Evolutionary conservation across 2,329 filamentous ascomycete genomes (phyloP).

Genomic region (Penicillium occitanis): DNA sequence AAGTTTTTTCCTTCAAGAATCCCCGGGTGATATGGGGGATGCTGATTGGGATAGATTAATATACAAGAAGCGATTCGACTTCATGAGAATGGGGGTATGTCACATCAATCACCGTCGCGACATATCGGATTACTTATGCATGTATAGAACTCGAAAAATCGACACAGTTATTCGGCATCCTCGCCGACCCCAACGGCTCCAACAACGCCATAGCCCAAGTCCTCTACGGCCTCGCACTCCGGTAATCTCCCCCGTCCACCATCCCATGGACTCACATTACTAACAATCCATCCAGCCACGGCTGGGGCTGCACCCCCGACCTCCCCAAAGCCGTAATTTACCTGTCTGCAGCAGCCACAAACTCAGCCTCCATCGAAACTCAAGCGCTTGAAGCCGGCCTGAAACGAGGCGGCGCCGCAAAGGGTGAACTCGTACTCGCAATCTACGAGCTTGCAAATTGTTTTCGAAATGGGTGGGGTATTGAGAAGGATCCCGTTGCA

Average conservation of each 20-base stretch:
- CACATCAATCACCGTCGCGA: background rate
- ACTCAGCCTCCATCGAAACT: constrained; percentile 82
- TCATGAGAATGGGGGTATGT: constrained; percentile 72
- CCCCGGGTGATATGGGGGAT: background rate
- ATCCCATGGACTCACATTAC: no score
- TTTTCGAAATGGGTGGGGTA: constrained; percentile 94
- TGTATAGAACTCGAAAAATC: constrained; percentile 66
- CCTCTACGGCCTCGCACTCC: constrained; percentile 85
- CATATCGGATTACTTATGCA: background rate
- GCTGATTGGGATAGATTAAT: constrained; percentile 46
- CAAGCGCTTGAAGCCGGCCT: constrained; percentile 81
- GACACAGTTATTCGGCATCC: constrained; percentile 77
- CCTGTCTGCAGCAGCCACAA: constrained; percentile 83
- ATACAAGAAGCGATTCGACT: constrained; percentile 95
- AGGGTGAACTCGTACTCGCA: constrained; percentile 92
- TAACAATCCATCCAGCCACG: constrained; percentile 61
- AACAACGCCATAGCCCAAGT: constrained; percentile 96
- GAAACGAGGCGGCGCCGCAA: constrained; percentile 90
- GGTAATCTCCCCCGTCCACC: constrained; percentile 52
- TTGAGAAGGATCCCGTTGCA: constrained; percentile 79
- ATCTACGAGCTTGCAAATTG: constrained; percentile 80
- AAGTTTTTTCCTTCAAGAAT: constrained; percentile 21
- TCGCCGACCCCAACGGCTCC: constrained; percentile 78
- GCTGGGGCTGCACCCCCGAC: constrained; percentile 82
- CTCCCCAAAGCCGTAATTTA: constrained; percentile 74